Base-by-base conservation (phyloP, 495 filamentous ascomycete genomes). In the Usnea hakonensis region DNA sequence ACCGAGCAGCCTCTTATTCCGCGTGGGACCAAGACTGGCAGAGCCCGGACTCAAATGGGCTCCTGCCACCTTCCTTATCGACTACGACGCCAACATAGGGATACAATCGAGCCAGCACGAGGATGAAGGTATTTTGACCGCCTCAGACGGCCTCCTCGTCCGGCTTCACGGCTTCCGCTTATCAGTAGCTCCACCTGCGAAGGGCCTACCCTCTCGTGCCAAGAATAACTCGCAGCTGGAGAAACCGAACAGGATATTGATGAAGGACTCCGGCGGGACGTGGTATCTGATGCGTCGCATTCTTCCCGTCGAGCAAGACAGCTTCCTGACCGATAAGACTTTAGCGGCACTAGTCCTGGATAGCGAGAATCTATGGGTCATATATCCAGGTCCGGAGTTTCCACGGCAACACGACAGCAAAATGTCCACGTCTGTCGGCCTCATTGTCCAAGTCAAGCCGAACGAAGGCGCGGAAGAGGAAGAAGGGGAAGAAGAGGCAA, bases 31-130 rank as follows among this genome's bases (percentile, higher is more conserved):
- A 62, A 55, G 60, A 38, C 50, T 62, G 35, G n/a, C 30, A 6
- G 46, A 62, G 32, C 26, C 46, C 5, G 60, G 60, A 30, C 54
- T 55, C 28, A 54, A 33, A 43, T 62, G 60, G 60, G 60, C 60
- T 23, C 60, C 60, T 26, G 32, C 46, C 23, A 54, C 60, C 11
- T 28, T 62, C 19, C 50, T 62, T 5, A 48, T 26, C 16, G 44
- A 28, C 23, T 14, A 48, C 8, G 44, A 48, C 28, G 9, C 11
- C 23, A 26, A 48, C 8, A 26, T 28, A 48, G 9, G 0, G 8
- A 48, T 48, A 21, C 21, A 26, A 14, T 48, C 44, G 44, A 48
- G 23, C 23, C 10, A 48, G 14, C 26, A 14, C 11, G 44, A 48
- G 11, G 10, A 48, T 3, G 21, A 48, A 14, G 44, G n/a, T 0